Evolutionary conservation across 1,284 basidiomycete species (phyloP), one percentile per base, ranked within the genome.

Genomic region (Leccinum griseonigrum): DNA sequence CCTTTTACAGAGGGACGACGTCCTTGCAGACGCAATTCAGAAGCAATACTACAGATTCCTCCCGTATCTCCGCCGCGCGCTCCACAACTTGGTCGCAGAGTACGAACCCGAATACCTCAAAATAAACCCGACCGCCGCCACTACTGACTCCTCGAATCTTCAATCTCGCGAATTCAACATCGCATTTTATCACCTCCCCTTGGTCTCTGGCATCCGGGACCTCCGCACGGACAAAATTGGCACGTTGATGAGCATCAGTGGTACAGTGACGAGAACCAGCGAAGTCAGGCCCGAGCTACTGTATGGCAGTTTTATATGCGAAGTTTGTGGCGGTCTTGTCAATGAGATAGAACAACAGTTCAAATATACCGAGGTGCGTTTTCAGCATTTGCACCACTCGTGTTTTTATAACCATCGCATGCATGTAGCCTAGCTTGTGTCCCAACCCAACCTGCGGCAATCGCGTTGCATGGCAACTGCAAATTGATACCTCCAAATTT

Each of bases 301-400:
- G 16, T 95, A 85, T 69, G 97, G 96, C 22, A 96, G 93, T 59
- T 99, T 98, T 75, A 87, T 91, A 54, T 99, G 97, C 72, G 90
- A 93, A 72, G 83, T 90, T 51, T 99, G 97, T 75, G 85, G 86
- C 58, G 92, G 91, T 43, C 80, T 90, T 8, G 90, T 98, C n/a
- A 86, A 91, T 62, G 96, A 98, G 69, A 90, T 99, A 58, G 97
- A 99, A 74, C 97, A 99, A 74, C 97, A 99, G 74, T 99, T 99
- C 85, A 98, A 98, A 75, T 99, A 98, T 76, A 99, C 97, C 26
- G 97, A 99, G 81, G 94, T 94, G 85, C 85, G 82, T 82, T 81
- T 57, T 22, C 38, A 54, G 51, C 31, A 18, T 31, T 54, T 50
- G 22, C 18, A 4, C 34, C 10, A n/a, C 14, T 18, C 18, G 18